phyloP scores from a whole-genome alignment of 2,329 filamentous ascomycete species.

The Sporothrix sp. region DNA sequence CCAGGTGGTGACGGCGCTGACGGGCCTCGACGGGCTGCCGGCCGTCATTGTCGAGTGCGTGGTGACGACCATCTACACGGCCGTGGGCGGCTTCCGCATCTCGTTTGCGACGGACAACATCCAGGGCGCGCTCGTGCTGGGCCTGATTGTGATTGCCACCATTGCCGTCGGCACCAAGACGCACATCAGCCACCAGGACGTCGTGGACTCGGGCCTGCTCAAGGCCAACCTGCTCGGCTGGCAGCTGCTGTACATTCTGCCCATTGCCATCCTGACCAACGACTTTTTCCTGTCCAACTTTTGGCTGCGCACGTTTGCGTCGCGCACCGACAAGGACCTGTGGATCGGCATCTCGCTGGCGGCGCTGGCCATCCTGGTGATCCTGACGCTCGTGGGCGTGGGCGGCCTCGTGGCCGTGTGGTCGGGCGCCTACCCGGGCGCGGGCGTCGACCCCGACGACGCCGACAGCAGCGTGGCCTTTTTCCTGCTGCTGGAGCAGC shows the following conservation, averaged over 20 bases:
- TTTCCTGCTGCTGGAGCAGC: constrained; percentile 61
- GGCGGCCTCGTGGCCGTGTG: constrained; percentile 69
- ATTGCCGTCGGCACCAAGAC: constrained; percentile 70
- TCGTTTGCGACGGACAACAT: constrained; percentile 78
- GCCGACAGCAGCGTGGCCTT: constrained; percentile 59
- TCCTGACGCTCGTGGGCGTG: constrained; percentile 62
- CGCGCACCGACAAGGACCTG: constrained; percentile 68
- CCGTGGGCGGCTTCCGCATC: constrained; percentile 71
- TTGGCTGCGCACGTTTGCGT: constrained; percentile 77
- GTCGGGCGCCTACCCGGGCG: constrained; percentile 62
- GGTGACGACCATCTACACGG: constrained; percentile 79
- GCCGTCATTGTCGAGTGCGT: constrained; percentile 68
- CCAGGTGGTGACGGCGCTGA: constrained; percentile 65
- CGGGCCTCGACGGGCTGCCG: constrained; percentile 63
- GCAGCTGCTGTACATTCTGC: constrained; percentile 78
- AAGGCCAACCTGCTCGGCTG: constrained; percentile 64
- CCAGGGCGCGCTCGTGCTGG: constrained; percentile 68
- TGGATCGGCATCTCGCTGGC: constrained; percentile 65
- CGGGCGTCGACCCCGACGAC: constrained; percentile 28
- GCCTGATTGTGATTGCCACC: constrained; percentile 64
- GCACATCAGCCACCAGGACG: constrained; percentile 57
- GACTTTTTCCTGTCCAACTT: constrained; percentile 80
- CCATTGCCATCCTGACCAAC: constrained; percentile 71
- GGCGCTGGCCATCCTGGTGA: constrained; percentile 52
- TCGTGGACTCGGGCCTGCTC: constrained; percentile 60